Percentiles rank a stretch among this genome's conserved stretches.
phyloP scores from a whole-genome alignment of 306 rosid species.

The Quercus alba region DNA sequence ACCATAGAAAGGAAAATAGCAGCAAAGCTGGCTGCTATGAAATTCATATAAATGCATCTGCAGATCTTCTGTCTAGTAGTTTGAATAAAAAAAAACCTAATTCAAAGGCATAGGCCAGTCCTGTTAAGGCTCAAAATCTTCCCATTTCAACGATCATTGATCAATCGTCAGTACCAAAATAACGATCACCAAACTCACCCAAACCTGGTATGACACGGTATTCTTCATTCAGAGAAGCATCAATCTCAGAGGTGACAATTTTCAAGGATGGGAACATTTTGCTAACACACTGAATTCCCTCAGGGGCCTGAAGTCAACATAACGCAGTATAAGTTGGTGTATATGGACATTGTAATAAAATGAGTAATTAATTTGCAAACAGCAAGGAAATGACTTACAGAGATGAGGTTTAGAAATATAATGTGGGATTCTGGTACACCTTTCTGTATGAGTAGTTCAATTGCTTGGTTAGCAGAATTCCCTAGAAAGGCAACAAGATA shows the following conservation, averaged over 20 bases:
- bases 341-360: background rate
- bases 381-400: constrained; percentile 57
- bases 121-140: background rate
- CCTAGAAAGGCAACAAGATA: constrained; percentile 46
- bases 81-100: background rate
- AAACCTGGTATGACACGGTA: constrained; percentile 87
- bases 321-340: background rate
- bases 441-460: constrained; percentile 83
- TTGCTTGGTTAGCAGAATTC: constrained; percentile 96
- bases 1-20: background rate
- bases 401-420: constrained; percentile 85
- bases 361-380: background rate
- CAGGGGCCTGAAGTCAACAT: constrained; percentile 70
- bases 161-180: constrained; percentile 81
- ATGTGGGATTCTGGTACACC: constrained; percentile 96
- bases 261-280: constrained; percentile 81
- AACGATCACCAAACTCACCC: constrained; percentile 97
- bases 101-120: constrained; percentile 2
- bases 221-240: constrained; percentile 68
- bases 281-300: constrained; percentile 90
- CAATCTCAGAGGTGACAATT: constrained; percentile 96
- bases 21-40: background rate
- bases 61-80: background rate
- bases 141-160: background rate
- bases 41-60: background rate